Evolutionary conservation across 75 land plant species (phyloP).

Genomic region (Cunninghamia lanceolata): DNA sequence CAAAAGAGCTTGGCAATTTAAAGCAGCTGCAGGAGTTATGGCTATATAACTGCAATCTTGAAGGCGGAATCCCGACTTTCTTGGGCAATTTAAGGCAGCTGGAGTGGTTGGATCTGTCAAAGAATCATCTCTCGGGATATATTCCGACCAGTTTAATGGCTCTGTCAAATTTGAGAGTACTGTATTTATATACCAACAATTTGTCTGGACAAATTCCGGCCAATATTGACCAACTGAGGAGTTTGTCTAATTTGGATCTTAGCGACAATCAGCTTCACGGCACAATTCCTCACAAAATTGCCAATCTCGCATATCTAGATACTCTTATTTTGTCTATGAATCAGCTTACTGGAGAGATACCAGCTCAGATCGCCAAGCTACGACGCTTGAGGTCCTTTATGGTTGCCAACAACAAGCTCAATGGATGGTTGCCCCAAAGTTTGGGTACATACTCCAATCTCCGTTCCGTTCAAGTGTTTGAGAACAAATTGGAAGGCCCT

Average conservation of each 20-base stretch:
- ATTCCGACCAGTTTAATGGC: slow-evolving; percentile 14
- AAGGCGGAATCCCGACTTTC: slow-evolving; percentile 22
- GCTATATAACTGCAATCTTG: background rate
- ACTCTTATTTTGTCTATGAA: slow-evolving; percentile 15
- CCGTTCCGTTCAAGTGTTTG: slow-evolving; percentile 17
- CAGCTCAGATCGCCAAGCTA: slow-evolving; percentile 14
- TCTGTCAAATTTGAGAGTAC: background rate
- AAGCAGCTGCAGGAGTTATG: background rate
- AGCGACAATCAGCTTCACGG: slow-evolving; percentile 14
- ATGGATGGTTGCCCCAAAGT: slow-evolving; percentile 5
- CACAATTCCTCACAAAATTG: slow-evolving; percentile 8
- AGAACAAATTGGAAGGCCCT: slow-evolving; percentile 18
- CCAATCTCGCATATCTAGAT: background rate
- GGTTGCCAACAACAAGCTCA: slow-evolving; percentile 17
- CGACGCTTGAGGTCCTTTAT: slow-evolving; percentile 4
- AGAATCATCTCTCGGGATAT: slow-evolving; percentile 18
- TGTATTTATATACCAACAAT: slow-evolving; percentile 17
- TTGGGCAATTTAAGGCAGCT: slow-evolving; percentile 16
- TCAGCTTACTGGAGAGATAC: slow-evolving; percentile 18
- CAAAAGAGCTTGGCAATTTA: too few species aligned
- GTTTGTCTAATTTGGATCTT: background rate
- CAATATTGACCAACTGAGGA: slow-evolving; percentile 6
- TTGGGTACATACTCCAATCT: slow-evolving; percentile 12
- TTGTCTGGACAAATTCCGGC: slow-evolving; percentile 25
- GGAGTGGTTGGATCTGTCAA: slow-evolving; percentile 20